Evolutionary conservation across 1,284 basidiomycete genomes (phyloP).

Genomic region (Leccinum cinnamomeum): DNA sequence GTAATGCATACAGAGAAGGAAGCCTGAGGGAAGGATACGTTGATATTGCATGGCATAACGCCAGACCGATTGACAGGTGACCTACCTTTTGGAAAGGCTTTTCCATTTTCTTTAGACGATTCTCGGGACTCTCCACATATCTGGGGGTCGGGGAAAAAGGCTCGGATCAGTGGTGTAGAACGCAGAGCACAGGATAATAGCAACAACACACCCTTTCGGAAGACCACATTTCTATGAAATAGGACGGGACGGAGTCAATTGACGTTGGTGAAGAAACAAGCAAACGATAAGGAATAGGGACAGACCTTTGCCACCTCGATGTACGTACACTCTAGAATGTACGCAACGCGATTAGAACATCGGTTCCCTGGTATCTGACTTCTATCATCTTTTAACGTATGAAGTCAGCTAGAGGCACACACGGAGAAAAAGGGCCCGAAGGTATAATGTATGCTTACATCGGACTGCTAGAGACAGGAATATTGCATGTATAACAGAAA

Average conservation of each 20-base stretch:
- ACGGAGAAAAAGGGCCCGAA: background rate
- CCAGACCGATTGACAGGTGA: background rate
- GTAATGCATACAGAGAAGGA: background rate
- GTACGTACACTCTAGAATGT: constrained; percentile 76
- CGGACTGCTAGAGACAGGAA: constrained; percentile 40
- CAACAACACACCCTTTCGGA: constrained; percentile 65
- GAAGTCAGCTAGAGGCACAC: background rate
- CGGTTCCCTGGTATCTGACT: constrained; percentile 62
- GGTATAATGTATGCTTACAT: constrained; percentile 43
- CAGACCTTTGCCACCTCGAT: constrained; percentile 69
- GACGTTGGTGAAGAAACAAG: background rate
- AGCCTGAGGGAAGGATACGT: background rate
- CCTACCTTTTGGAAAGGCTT: constrained; percentile 56
- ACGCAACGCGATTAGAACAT: constrained; percentile 80
- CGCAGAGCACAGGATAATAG: background rate
- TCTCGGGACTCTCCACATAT: constrained; percentile 73
- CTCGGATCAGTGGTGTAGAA: background rate
- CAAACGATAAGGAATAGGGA: constrained; percentile 1
- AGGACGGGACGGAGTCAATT: background rate
- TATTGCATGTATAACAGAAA: background rate
- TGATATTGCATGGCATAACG: background rate
- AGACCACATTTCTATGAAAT: constrained; percentile 70
- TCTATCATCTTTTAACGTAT: constrained; percentile 49
- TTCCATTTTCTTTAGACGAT: constrained; percentile 70
- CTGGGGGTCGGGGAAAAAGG: constrained; percentile 35